These are phyloP conservation scores for Paramecium biaurelia DNA, from an alignment of 73 alveolate genomes.

Conservation along the genomic window DNA sequence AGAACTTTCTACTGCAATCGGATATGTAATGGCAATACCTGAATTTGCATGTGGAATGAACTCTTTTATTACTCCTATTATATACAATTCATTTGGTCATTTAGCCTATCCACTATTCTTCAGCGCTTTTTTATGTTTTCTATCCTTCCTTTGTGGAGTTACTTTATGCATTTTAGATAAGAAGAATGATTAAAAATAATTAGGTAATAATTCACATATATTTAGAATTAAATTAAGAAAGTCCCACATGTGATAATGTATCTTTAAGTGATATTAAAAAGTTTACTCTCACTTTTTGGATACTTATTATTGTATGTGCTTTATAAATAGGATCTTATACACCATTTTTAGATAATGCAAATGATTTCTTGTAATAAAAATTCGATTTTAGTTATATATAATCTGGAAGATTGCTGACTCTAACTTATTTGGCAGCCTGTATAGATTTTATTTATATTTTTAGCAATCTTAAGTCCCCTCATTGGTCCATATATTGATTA, in stretches of 20 bases:
- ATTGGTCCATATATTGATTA: not conserved
- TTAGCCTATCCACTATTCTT: not conserved
- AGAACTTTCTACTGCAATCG: conserved; percentile 41
- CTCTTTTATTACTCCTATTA: not conserved
- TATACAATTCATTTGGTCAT: not conserved
- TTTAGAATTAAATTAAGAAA: not conserved
- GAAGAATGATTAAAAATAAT: not conserved
- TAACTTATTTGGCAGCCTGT: not conserved
- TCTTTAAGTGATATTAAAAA: conserved; percentile 18
- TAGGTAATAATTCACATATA: not conserved
- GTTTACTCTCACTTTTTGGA: conserved; percentile 20
- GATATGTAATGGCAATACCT: conserved; percentile 15
- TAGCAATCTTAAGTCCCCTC: conserved; percentile 1
- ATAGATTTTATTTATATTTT: not conserved
- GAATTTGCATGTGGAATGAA: conserved; percentile 13
- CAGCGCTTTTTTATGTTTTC: not conserved
- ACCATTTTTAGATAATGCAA: conserved; percentile 49
- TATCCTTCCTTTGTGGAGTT: conserved; percentile 28
- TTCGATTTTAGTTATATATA: not conserved
- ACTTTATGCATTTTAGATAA: not conserved
- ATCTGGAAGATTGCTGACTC: not conserved
- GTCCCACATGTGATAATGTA: not conserved
- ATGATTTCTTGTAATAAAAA: not conserved
- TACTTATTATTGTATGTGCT: not conserved
- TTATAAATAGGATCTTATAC: not conserved